Percentiles rank a stretch among this genome's conserved stretches.
Conservation (phyloP, 352 stramenopile genomes). For the Globisporangium splendens region DNA sequence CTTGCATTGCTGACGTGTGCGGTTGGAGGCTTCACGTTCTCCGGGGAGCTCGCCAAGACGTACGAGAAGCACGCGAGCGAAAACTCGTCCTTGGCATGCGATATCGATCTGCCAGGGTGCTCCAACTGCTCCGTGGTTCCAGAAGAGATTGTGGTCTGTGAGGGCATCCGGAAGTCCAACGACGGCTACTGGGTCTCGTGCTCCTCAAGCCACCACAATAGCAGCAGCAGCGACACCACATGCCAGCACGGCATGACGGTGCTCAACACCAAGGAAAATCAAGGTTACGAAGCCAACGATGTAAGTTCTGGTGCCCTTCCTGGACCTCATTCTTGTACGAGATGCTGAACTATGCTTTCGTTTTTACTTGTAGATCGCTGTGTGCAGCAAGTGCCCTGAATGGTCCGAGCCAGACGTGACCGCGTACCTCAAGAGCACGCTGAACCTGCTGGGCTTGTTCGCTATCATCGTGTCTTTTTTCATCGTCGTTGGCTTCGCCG, state of each 20-base stretch:
- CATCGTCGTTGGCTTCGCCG: slow-evolving; percentile 66
- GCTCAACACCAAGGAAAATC: slow-evolving; percentile 40
- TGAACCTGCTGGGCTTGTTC: slow-evolving; percentile 66
- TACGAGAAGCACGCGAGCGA: slow-evolving; percentile 44
- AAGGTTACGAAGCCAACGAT: slow-evolving; percentile 59
- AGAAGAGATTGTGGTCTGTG: slow-evolving; percentile 26
- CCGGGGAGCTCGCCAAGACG: slow-evolving; percentile 44
- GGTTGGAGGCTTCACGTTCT: slow-evolving; percentile 63
- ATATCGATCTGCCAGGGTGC: slow-evolving; percentile 61
- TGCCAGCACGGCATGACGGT: slow-evolving; percentile 57
- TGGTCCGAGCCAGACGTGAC: slow-evolving; percentile 68
- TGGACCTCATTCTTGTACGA: background rate
- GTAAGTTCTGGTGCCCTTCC: slow-evolving; percentile 24
- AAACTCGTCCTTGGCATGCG: slow-evolving; percentile 50
- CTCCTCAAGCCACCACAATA: slow-evolving; percentile 15
- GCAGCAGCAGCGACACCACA: background rate
- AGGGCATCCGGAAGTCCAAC: slow-evolving; percentile 33
- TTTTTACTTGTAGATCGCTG: slow-evolving; percentile 41
- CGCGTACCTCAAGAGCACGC: slow-evolving; percentile 55
- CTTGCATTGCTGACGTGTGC: slow-evolving; percentile 59
- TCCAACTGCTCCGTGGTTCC: slow-evolving; percentile 62
- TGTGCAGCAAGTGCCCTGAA: slow-evolving; percentile 73
- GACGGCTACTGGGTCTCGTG: slow-evolving; percentile 48
- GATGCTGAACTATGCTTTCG: slow-evolving; percentile 6
- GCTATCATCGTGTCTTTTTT: slow-evolving; percentile 71